Evolutionary conservation across 2,329 filamentous ascomycete genomes (phyloP), one percentile per base, ranked within the genome.

Genomic region (Diplodia sapinea): DNA sequence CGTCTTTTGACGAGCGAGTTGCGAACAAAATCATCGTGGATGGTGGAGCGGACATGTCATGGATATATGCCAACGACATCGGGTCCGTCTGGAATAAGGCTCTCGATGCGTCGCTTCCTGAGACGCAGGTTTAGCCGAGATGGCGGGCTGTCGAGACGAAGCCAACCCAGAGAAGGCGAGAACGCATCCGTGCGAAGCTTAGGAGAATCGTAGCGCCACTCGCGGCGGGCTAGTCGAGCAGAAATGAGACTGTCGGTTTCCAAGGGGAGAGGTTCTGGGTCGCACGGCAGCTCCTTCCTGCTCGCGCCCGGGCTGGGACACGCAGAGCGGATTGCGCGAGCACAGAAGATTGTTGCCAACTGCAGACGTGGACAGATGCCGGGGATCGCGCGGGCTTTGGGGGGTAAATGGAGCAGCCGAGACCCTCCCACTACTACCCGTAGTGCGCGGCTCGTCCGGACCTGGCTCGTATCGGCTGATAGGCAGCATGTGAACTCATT

Each of bases 21-120:
- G 62, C 75, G 11, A 71, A 72, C 5, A 77, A 74, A 52, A 69
- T 79, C 17, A 73, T 73, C 26, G 68, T 69, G 6, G 78, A 78
- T 66, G 74, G 76, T 5, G 75, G 74, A 0, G 71, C 71, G 17
- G 75, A 77, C 12, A 74, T 81, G 70, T 71, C 74, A 11, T 82
- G 80, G 76, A 80, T 82, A 20, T 81, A 82, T 69, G 71, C 73
- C n/a, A 80, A 81, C 67, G 72, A 82, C 68, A 82, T 82, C 36
- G 73, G 76, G 29, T 79, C 74, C 20, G 74, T 77, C 1, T 80
- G 78, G 79, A 68, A 73, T 7, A 7, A 40, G 12, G 26, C 54
- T 56, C 23, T 61, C 15, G 56, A n/a, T 15, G 43, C 26, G 20
- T 61, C 40, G 56, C 56, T 61, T 49, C 38, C 15, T 62, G 57